Conservation (phyloP, 2,329 filamentous ascomycete species). For the Penicillium sp. region DNA sequence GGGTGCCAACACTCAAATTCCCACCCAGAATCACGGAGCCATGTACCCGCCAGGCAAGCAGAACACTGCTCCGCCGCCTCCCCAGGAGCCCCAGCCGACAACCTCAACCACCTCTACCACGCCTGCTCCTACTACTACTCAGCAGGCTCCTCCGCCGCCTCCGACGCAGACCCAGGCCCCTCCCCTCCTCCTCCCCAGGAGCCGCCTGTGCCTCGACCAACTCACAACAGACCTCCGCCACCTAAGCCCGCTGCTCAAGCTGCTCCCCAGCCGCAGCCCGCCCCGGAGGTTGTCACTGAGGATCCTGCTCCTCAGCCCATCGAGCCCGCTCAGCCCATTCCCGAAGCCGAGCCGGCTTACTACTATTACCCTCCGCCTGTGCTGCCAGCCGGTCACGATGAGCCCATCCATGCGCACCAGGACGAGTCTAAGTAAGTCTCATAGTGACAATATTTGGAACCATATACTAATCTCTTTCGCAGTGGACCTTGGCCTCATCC, state of each 20-base stretch:
- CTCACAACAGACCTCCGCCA: neutral
- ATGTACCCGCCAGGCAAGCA: conserved; percentile 9
- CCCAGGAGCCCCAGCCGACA: neutral
- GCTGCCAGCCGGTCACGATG: conserved; percentile 1
- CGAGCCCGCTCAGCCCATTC: neutral
- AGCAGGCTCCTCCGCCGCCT: neutral
- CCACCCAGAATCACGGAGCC: conserved; percentile 12
- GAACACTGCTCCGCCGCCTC: neutral
- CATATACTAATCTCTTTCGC: neutral
- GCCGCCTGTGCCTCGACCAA: too few relatives aligned
- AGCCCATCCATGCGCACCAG: conserved; percentile 8
- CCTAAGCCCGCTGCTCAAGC: neutral
- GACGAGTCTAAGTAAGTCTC: conserved; percentile 7
- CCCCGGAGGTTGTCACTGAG: conserved; percentile 1
- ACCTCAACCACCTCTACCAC: neutral
- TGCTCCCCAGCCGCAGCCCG: neutral
- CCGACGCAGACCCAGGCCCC: neutral
- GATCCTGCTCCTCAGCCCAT: neutral
- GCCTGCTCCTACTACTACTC: conserved; percentile 1
- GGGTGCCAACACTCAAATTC: conserved; percentile 12
- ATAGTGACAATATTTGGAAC: neutral
- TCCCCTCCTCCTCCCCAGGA: neutral
- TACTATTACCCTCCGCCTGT: conserved; percentile 2
- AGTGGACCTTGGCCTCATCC: conserved; percentile 12
- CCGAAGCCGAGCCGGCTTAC: neutral